Conservation (phyloP, 129 eudicot species). For the Sambucus nigra region DNA sequence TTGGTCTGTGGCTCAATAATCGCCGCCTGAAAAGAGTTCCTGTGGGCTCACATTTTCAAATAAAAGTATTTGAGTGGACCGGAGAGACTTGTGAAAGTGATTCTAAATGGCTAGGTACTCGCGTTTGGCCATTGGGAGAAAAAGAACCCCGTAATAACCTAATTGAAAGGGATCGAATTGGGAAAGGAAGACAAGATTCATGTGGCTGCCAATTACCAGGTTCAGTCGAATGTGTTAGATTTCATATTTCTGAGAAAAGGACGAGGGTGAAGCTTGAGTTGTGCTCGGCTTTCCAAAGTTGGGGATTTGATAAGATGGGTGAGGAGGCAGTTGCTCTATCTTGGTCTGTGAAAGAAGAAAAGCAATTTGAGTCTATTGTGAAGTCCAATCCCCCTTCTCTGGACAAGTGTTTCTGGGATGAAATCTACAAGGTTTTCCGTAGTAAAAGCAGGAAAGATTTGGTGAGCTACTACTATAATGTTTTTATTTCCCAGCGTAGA, state of each 20-base stretch:
- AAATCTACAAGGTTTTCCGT: conserved; percentile 28
- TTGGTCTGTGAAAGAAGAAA: conserved; percentile 53
- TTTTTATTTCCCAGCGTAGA: conserved; percentile 56
- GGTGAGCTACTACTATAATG: conserved; percentile 73
- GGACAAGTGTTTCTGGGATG: conserved; percentile 51
- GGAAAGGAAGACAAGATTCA: conserved; percentile 53
- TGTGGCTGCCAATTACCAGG: conserved; percentile 58
- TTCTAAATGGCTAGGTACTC: conserved; percentile 51
- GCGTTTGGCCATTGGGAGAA: conserved; percentile 54
- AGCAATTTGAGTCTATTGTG: conserved; percentile 35
- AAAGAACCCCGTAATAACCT: conserved; percentile 18
- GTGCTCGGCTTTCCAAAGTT: conserved; percentile 44
- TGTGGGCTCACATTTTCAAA: conserved; percentile 44
- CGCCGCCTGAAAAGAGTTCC: conserved; percentile 32
- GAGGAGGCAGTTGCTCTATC: conserved; percentile 46
- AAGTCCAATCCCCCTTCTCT: conserved; percentile 39
- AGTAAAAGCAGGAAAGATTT: conserved; percentile 34
- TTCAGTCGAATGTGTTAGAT: conserved; percentile 56
- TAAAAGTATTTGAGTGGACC: conserved; percentile 46
- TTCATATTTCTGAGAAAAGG: conserved; percentile 52
- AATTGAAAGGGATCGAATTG: conserved; percentile 65
- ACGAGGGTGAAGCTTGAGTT: conserved; percentile 44
- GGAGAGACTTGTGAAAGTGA: conserved; percentile 36
- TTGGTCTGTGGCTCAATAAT: conserved; percentile 12
- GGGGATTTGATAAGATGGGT: conserved; percentile 66